Conservation (phyloP, 2,329 filamentous ascomycete species). For the Neonectria ditissima region DNA sequence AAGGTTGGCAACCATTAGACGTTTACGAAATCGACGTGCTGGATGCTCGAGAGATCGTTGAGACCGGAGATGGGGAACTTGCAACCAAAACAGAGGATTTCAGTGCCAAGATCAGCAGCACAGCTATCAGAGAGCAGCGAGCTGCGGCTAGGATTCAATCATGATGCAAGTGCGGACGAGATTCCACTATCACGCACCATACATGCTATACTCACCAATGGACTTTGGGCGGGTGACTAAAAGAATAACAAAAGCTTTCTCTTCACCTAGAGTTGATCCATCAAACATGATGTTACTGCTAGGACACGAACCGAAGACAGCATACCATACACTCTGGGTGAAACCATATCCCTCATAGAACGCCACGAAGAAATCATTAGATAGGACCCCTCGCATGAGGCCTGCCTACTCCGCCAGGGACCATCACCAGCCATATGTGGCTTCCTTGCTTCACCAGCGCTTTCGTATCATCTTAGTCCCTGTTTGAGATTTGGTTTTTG, state of each 20-base stretch:
- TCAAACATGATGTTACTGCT: background rate
- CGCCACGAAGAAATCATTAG: background rate
- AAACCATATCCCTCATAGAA: background rate
- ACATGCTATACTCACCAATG: background rate
- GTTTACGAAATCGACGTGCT: conserved; percentile 93
- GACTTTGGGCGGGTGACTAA: background rate
- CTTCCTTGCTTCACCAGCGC: background rate
- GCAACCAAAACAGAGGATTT: conserved; percentile 69
- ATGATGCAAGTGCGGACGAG: conserved; percentile 12
- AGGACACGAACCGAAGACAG: background rate
- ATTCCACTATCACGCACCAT: background rate
- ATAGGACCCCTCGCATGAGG: background rate
- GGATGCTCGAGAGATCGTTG: conserved; percentile 62
- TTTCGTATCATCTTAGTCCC: background rate
- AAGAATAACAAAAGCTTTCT: background rate
- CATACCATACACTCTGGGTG: background rate
- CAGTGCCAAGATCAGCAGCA: conserved; percentile 90
- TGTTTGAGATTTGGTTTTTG: conserved; percentile 1
- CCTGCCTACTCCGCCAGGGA: background rate
- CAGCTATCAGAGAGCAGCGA: conserved; percentile 75
- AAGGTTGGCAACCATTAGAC: conserved; percentile 80
- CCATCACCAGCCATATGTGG: background rate
- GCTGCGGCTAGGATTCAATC: conserved; percentile 47
- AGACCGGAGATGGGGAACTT: conserved; percentile 59
- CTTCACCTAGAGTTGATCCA: background rate